Evolutionary conservation across 768 basidiomycete genomes (phyloP).

Genomic region (Mycena vitilis): DNA sequence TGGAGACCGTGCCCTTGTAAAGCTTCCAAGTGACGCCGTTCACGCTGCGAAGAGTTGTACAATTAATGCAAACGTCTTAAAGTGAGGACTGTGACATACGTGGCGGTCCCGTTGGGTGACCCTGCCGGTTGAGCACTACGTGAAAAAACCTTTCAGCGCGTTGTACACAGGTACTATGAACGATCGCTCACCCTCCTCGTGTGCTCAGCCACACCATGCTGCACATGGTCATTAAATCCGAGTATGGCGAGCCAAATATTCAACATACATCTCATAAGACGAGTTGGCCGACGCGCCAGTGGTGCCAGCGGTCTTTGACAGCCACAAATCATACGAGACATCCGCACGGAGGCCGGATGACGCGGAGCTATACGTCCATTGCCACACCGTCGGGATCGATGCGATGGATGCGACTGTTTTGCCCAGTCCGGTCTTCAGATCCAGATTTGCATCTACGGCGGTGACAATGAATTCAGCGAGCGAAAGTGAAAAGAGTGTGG

Average conservation of each 20-base stretch:
- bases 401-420: conserved; percentile 39
- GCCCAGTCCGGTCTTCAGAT: conserved; percentile 44
- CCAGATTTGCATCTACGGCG: conserved; percentile 47
- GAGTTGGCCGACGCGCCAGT: conserved; percentile 45
- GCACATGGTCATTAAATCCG: neutral
- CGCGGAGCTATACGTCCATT: conserved; percentile 46
- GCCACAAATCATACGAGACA: conserved; percentile 51
- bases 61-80: neutral
- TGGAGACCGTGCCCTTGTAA: conserved; percentile 47
- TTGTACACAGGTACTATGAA: neutral
- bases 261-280: conserved; percentile 47
- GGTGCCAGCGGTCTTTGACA: conserved; percentile 42
- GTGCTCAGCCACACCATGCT: conserved; percentile 52
- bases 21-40: conserved; percentile 47
- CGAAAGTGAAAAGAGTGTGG: neutral
- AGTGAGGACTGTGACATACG: neutral
- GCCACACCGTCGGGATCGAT: conserved; percentile 49
- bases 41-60: conserved; percentile 26
- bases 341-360: conserved; percentile 48
- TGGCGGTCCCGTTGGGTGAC: conserved; percentile 45
- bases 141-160: neutral
- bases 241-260: neutral
- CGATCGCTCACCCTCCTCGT: conserved; percentile 44
- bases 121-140: conserved; percentile 47
- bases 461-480: neutral